Base-by-base conservation (phyloP, 169 alveolate genomes). In the Cryptosporidium sp. region DNA sequence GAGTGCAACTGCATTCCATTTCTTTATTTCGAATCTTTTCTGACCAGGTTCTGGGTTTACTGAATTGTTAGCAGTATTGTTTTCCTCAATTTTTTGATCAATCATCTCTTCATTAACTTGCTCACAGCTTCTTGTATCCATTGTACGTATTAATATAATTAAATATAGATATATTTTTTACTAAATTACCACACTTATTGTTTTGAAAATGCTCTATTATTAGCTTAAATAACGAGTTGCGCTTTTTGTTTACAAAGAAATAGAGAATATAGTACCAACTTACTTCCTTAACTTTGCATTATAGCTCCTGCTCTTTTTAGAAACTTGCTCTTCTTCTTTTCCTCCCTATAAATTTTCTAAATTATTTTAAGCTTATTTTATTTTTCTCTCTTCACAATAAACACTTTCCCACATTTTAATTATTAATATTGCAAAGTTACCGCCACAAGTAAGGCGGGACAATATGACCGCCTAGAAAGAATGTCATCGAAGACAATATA, bases 1-100 rank as follows among this genome's bases (percentile, higher is more conserved):
- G 18, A 98, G 95, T 31, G 99, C 99, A 37, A 98, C 99, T 31
- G 99, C 99, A 71, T 97, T 96, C 99, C 99, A 98, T 92, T 97
- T 97, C 86, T 95, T 95, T 31, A 95, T 92, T 75, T 94, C 96
- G 85, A 95, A 95, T 61, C 94, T 93, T 69, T 94, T 94, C 45
- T 87, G 44, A 18, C 44, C 48, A 16, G 39, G 7, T 56, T 23
- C 70, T 56, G 12, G 70, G 39, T 21, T 23, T n/a, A 4, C 73
- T 67, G 16, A 26, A 7, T 33, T 67, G 48, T 10, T 10, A 33
- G 1, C 0, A 9, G 6, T 23, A 1, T 5, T 23, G 16, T 56
- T 56, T 16, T 56, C 26, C 3, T 33, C 51, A 21, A 31, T 14
- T 67, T 12, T 33, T 67, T 26, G 56, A 14, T 39, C 51, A 31